Base-by-base conservation (phyloP, 1,139 yeast species). In the Schizosaccharomyces versatilis region DNA sequence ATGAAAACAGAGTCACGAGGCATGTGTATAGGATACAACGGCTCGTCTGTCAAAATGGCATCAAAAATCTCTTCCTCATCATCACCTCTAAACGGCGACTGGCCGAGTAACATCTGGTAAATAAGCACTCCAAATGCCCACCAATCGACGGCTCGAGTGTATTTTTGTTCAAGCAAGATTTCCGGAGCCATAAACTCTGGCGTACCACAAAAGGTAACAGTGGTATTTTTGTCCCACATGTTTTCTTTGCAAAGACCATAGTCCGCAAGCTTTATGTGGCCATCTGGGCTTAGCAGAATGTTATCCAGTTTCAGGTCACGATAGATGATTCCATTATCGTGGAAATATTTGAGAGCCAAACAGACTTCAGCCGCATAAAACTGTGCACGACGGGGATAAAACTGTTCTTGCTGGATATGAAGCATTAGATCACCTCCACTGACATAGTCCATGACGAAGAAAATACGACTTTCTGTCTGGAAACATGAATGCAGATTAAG, bases 101-200 rank as follows among this genome's bases (percentile, higher is more conserved):
- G 95, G 55, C 96, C 93, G 58, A 90, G 73, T 57, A 90, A 73
- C 99, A 90, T 90, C 69, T 90, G 98, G 69, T 88, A 90, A 59
- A 93, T 72, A 60, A 90, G 73, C 41, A 93, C 97, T 55, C 99
- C 99, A 72, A 88, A 85, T 0, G 98, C 97, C 98, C 98, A 90
- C 98, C 98, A 93, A 69, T 90, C 99, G 55, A 90, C 98, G 52
- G 93, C 83, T 62, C 94, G 78, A 54, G 86, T 93, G 65, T 90
- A 90, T 59, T 81, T 82, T 67, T 86, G 94, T 56, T 93, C 97
- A 57, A 84, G 80, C 64, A 93, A 74, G 62, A 90, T 88, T 68
- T 90, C 99, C 0, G 99, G 99, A 1, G 98, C 99, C 95, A 90
- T 90, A 63, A 90, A 85, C 67, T 90, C 98, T 0, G 99, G 98